phyloP scores from a whole-genome alignment of 176 grass and related monocot genomes.

The Phragmites australis region DNA sequence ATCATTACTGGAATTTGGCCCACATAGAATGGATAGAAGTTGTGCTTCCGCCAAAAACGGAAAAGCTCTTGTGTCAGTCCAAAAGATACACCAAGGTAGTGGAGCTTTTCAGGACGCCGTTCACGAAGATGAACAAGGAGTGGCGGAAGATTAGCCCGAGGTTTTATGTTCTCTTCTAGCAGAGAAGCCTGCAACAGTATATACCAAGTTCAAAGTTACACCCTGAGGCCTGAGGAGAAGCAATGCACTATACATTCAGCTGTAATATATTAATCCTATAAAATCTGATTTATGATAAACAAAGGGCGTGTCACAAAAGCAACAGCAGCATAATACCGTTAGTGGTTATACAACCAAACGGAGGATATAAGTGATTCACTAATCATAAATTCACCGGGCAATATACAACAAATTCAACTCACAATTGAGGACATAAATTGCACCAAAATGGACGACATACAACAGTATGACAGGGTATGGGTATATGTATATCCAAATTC shows the following conservation, averaged over 20 bases:
- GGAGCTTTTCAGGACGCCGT: conserved; percentile 74
- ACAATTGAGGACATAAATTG: not conserved
- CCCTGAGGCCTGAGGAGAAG: no score
- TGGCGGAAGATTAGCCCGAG: conserved; percentile 75
- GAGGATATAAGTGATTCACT: not conserved
- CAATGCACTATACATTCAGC: no score
- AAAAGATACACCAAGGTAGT: conserved; percentile 93
- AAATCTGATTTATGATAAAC: not conserved
- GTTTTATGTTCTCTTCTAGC: conserved; percentile 85
- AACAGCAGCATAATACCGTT: not conserved
- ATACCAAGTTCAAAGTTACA: no score
- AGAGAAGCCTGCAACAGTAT: conserved; percentile 69
- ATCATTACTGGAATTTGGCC: conserved; percentile 85
- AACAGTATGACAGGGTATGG: not conserved
- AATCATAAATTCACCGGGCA: no score
- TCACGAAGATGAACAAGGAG: conserved; percentile 75
- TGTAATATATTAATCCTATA: not conserved
- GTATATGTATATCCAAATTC: not conserved
- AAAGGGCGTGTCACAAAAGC: not conserved
- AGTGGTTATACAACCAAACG: conserved; percentile 7
- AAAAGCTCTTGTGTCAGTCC: conserved; percentile 88
- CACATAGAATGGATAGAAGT: conserved; percentile 89
- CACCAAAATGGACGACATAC: no score
- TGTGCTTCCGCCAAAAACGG: conserved; percentile 88
- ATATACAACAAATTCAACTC: no score